Evolutionary conservation across 257 asterid genomes (phyloP).

Genomic region (Solanum pennellii): DNA sequence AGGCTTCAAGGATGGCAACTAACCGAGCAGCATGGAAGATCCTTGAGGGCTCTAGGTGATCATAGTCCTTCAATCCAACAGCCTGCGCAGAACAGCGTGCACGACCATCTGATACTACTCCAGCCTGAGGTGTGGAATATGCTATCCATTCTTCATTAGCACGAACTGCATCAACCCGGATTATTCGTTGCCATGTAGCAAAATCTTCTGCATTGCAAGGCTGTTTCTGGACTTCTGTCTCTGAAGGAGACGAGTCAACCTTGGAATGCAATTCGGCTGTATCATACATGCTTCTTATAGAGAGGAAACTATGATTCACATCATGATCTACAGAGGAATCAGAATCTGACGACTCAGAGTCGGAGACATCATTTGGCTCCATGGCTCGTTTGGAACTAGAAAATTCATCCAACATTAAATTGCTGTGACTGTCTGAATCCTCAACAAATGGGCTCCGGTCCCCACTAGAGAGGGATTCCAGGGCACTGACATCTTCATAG

Average conservation of each 20-base stretch:
- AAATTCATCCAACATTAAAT: conserved; percentile 3
- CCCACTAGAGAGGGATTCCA: conserved; percentile 30
- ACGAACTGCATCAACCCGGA: conserved; percentile 84
- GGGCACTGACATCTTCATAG: conserved; percentile 40
- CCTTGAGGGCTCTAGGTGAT: conserved; percentile 66
- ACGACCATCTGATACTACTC: conserved; percentile 43
- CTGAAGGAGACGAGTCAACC: conserved; percentile 10
- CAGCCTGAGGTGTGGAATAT: conserved; percentile 64
- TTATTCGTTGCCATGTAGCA: conserved; percentile 73
- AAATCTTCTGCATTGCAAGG: conserved; percentile 49
- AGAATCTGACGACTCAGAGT: conserved; percentile 41
- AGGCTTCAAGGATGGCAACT: conserved; percentile 79
- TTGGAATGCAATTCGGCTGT: conserved; percentile 11
- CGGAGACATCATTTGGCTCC: conserved; percentile 32
- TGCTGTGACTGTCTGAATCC: neutral
- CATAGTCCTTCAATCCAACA: conserved; percentile 71
- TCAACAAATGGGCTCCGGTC: conserved; percentile 16
- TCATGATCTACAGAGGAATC: conserved; percentile 53
- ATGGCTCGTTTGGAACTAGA: conserved; percentile 12
- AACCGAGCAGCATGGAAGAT: conserved; percentile 77
- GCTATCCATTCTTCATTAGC: conserved; percentile 65
- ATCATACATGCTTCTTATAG: conserved; percentile 19
- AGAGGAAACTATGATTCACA: conserved; percentile 40
- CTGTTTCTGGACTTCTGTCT: conserved; percentile 15
- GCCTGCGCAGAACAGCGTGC: conserved; percentile 55